Percentiles rank a stretch among this genome's conserved stretches.
phyloP scores from a whole-genome alignment of 306 rosid genomes.

The Trifolium subterraneum region DNA sequence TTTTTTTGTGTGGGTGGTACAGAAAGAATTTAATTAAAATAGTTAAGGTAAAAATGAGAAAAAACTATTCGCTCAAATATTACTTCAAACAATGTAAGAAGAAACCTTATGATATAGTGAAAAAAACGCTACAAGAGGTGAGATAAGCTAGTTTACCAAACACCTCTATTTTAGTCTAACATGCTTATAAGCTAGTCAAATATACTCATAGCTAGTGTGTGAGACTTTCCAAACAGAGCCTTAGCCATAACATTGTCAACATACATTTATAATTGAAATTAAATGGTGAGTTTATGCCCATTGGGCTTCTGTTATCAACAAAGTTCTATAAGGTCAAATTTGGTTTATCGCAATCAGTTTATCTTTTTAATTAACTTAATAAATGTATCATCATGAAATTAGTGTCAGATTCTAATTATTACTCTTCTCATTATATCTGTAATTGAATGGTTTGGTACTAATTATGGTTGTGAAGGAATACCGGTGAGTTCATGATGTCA shows the following conservation, averaged over 20 bases:
- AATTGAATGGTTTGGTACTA: constrained; percentile 27
- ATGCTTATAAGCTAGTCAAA: background rate
- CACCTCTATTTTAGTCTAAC: background rate
- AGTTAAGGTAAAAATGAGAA: background rate
- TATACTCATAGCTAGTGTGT: background rate
- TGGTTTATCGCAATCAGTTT: constrained; percentile 2
- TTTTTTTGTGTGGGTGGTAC: background rate
- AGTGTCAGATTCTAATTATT: constrained; percentile 1
- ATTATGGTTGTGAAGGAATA: constrained; percentile 70
- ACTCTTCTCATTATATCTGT: constrained; percentile 30
- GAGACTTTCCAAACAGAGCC: background rate
- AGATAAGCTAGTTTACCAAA: background rate
- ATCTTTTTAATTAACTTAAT: constrained; percentile 3
- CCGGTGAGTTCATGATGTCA: constrained; percentile 99
- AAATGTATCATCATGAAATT: constrained; percentile 11
- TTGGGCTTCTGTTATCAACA: constrained; percentile 18
- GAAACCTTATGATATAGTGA: background rate
- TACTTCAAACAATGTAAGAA: background rate
- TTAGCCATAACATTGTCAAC: constrained; percentile 20
- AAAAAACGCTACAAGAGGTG: background rate
- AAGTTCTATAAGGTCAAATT: constrained; percentile 7
- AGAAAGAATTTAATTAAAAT: background rate
- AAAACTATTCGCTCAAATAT: background rate
- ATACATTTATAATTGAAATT: constrained; percentile 2
- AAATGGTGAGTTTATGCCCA: constrained; percentile 3